Conservation (phyloP, 345 rosid genomes). For the Bretschneidera sinensis region DNA sequence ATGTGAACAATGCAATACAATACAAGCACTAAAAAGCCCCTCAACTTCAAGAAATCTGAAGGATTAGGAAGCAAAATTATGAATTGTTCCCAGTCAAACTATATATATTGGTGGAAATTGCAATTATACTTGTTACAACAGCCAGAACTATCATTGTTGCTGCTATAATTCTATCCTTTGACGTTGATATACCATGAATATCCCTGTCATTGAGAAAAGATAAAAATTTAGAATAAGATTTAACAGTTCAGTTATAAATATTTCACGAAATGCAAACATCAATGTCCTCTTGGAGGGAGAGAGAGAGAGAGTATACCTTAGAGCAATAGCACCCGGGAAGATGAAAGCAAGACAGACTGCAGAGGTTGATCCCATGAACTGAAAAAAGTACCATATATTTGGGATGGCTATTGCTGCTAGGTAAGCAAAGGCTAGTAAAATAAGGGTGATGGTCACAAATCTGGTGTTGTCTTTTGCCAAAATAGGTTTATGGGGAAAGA, state of each 20-base stretch:
- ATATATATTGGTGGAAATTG: slow-evolving; percentile 33
- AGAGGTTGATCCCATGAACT: slow-evolving; percentile 81
- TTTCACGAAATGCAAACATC: no score
- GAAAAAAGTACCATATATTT: slow-evolving; percentile 75
- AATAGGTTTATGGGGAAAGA: slow-evolving; percentile 42
- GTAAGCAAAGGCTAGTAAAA: slow-evolving; percentile 42
- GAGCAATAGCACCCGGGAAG: slow-evolving; percentile 72
- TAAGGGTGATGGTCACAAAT: slow-evolving; percentile 48
- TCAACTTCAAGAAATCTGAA: no score
- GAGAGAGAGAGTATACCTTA: slow-evolving; percentile 40
- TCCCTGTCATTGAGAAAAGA: slow-evolving; percentile 23
- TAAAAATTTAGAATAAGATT: not conserved
- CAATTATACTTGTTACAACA: slow-evolving; percentile 34
- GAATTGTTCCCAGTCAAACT: not conserved
- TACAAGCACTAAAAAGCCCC: no score
- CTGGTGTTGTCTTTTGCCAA: slow-evolving; percentile 46
- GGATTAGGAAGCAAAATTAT: no score
- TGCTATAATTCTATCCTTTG: slow-evolving; percentile 37
- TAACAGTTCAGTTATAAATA: no score
- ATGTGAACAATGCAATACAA: no score
- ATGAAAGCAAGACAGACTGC: slow-evolving; percentile 81
- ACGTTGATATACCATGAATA: slow-evolving; percentile 39
- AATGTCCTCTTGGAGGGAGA: no score
- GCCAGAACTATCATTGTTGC: slow-evolving; percentile 34
- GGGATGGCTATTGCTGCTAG: slow-evolving; percentile 64